phyloP scores from a whole-genome alignment of 192 early-diverging fungal genomes.

The Coemansia sp. region DNA sequence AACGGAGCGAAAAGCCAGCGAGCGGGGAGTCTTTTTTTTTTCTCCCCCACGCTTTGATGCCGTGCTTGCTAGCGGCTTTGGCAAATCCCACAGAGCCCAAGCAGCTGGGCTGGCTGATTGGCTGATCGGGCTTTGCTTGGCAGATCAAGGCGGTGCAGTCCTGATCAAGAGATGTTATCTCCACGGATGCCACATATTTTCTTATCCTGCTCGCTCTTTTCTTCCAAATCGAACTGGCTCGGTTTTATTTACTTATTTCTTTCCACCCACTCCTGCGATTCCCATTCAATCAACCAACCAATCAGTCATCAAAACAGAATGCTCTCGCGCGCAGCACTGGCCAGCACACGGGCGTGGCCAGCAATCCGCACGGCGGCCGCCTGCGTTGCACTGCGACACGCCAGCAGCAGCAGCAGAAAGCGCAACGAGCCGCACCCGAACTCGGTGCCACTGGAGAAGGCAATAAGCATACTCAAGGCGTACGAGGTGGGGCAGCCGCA shows the following conservation, averaged over 20 bases:
- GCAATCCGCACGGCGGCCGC: neutral
- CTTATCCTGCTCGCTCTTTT: no score
- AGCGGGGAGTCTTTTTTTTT: no score
- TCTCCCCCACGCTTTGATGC: no score
- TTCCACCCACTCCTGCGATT: neutral
- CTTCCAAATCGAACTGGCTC: no score
- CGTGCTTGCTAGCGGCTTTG: no score
- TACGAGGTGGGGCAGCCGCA: conserved; percentile 67
- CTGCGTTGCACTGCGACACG: neutral
- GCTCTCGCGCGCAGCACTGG: neutral
- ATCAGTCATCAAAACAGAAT: neutral
- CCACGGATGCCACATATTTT: no score
- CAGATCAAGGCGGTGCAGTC: no score
- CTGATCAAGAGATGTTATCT: no score
- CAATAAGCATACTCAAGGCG: conserved; percentile 61
- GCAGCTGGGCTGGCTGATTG: no score
- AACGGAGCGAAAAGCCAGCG: no score
- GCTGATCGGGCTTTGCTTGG: no score
- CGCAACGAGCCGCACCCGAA: conserved; percentile 43
- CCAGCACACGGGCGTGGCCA: neutral
- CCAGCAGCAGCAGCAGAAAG: conserved; percentile 22
- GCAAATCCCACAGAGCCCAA: no score
- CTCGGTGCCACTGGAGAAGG: conserved; percentile 51
- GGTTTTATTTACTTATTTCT: neutral
- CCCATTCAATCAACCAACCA: neutral